These are phyloP conservation scores for Microsporum audouinii DNA, from an alignment of 2,329 filamentous ascomycete species.

Conservation along the genomic window DNA sequence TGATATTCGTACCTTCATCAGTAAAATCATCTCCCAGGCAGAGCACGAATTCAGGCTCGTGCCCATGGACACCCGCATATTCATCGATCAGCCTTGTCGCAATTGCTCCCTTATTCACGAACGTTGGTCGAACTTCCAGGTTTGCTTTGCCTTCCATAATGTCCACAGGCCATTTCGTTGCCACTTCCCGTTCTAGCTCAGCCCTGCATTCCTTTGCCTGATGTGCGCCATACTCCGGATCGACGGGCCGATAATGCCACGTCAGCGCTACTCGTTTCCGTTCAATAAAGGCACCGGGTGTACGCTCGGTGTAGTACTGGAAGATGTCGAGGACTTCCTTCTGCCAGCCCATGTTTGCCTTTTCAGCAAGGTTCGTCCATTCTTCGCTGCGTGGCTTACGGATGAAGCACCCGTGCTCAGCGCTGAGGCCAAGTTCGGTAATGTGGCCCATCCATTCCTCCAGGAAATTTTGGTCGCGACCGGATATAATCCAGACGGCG, in stretches of 20 bases:
- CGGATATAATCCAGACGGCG: conserved; percentile 96
- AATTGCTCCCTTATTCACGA: conserved; percentile 97
- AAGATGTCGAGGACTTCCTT: conserved; percentile 72
- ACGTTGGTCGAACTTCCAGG: conserved; percentile 87
- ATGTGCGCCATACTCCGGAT: conserved; percentile 71
- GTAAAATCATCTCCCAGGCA: conserved; percentile 94
- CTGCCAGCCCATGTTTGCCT: conserved; percentile 87
- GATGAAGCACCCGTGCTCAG: conserved; percentile 95
- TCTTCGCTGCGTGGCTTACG: conserved; percentile 61
- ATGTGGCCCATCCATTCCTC: conserved; percentile 90
- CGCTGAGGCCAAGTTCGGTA: conserved; percentile 75
- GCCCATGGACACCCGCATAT: conserved; percentile 46
- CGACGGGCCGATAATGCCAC: conserved; percentile 91
- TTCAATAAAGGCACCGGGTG: conserved; percentile 85
- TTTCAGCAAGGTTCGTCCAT: conserved; percentile 84
- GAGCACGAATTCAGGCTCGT: conserved; percentile 70
- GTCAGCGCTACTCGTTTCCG: conserved; percentile 87
- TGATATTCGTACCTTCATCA: conserved; percentile 59
- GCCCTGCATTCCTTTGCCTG: conserved; percentile 72
- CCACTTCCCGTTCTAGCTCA: conserved; percentile 65
- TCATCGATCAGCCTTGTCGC: conserved; percentile 67
- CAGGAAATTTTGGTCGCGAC: conserved; percentile 83
- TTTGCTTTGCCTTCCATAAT: conserved; percentile 97
- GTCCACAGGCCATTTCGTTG: conserved; percentile 75
- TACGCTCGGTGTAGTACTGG: conserved; percentile 75